Evolutionary conservation across 176 grass and related monocot species (phyloP).

Genomic region (Zoysia pacifica): DNA sequence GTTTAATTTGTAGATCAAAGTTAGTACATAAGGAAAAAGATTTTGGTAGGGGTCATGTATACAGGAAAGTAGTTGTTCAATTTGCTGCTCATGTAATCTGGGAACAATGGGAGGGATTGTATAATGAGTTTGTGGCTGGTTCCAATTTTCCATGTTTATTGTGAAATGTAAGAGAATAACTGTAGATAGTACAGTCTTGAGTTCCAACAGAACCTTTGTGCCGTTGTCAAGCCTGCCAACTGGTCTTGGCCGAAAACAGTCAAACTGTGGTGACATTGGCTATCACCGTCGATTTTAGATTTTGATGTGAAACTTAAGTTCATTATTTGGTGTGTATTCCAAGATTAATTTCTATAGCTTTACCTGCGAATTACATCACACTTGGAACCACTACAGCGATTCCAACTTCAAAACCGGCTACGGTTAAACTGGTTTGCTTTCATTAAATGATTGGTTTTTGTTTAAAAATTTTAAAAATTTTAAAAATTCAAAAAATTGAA

Average conservation of each 20-base stretch:
- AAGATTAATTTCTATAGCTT: not conserved
- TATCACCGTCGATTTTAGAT: not conserved
- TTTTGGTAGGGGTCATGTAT: conserved; percentile 62
- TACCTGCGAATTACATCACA: no score
- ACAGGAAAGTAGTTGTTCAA: conserved; percentile 39
- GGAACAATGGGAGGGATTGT: conserved; percentile 41
- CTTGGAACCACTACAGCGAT: no score
- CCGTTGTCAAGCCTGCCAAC: not conserved
- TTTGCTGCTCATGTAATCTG: conserved; percentile 31
- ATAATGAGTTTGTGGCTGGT: conserved; percentile 42
- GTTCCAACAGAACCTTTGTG: not conserved
- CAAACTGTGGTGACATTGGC: not conserved
- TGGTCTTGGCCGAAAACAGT: not conserved
- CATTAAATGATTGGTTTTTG: no score
- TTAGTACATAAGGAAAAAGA: conserved; percentile 59
- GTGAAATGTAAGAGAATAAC: conserved; percentile 34
- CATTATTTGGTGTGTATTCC: not conserved
- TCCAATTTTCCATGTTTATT: conserved; percentile 26
- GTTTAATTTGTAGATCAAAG: conserved; percentile 57
- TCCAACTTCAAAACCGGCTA: no score
- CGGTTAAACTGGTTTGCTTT: no score
- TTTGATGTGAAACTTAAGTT: not conserved
- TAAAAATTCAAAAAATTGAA: no score
- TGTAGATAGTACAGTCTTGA: not conserved
- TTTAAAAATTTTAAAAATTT: no score